Evolutionary conservation across 495 filamentous ascomycete genomes (phyloP).

Genomic region (Aspergillus nidulans): DNA sequence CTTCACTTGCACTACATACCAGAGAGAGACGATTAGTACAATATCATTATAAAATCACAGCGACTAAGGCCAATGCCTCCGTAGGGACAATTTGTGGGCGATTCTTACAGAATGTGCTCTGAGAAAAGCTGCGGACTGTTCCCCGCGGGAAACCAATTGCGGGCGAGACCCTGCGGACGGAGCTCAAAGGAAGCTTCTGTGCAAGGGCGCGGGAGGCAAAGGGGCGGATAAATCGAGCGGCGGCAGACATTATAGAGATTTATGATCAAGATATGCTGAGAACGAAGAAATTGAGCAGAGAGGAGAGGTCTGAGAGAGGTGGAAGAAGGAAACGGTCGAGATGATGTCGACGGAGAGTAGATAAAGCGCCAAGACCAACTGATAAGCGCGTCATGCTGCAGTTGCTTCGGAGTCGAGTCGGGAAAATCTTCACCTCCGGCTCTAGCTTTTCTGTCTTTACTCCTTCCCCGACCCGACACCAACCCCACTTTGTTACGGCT

Average conservation of each 20-base stretch:
- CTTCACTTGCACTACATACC: conserved; percentile 53
- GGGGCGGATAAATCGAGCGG: conserved; percentile 39
- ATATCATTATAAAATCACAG: conserved; percentile 4
- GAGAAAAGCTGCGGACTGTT: conserved; percentile 44
- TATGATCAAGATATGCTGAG: conserved; percentile 15
- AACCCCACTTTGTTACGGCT: conserved; percentile 7
- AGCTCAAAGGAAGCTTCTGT: conserved; percentile 38
- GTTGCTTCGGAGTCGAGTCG: background rate
- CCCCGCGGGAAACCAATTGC: conserved; percentile 49
- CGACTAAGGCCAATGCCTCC: conserved; percentile 7
- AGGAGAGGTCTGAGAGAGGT: conserved; percentile 24
- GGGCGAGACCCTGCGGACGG: conserved; percentile 35
- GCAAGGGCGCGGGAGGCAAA: conserved; percentile 39
- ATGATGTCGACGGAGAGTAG: conserved; percentile 18
- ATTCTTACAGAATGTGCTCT: conserved; percentile 42
- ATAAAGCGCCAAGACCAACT: conserved; percentile 26
- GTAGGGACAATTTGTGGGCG: conserved; percentile 8
- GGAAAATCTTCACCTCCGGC: conserved; percentile 22
- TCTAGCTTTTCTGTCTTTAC: conserved; percentile 13
- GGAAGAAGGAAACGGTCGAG: conserved; percentile 21
- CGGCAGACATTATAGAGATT: conserved; percentile 36
- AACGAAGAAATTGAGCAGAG: conserved; percentile 18
- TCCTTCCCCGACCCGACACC: conserved; percentile 5
- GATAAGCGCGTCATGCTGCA: conserved; percentile 16
- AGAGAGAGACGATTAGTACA: conserved; percentile 24